phyloP scores from a whole-genome alignment of 75 land plant genomes.

The Sequoiadendron giganteum region DNA sequence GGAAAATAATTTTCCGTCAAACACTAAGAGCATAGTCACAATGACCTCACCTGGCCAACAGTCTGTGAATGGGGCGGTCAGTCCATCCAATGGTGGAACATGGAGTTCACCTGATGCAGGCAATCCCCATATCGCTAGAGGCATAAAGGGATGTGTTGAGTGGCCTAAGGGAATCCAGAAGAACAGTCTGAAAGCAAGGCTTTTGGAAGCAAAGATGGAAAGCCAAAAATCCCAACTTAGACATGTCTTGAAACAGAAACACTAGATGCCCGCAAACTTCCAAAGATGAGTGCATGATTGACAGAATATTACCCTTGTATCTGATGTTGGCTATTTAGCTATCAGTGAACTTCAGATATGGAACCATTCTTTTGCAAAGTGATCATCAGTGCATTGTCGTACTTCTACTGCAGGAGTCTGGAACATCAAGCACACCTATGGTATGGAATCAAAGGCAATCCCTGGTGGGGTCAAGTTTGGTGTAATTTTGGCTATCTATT shows the following conservation, averaged over 20 bases:
- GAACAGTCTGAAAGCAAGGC: conserved; percentile 64
- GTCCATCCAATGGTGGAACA: conserved; percentile 31
- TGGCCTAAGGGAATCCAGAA: conserved; percentile 50
- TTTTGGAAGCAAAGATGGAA: conserved; percentile 60
- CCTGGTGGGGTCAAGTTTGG: neutral
- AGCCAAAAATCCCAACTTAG: conserved; percentile 31
- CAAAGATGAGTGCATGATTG: neutral
- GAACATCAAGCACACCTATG: neutral
- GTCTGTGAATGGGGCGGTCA: conserved; percentile 28
- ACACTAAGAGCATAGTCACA: conserved; percentile 41
- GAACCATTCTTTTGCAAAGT: neutral
- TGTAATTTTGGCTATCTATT: neutral
- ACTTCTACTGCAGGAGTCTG: neutral
- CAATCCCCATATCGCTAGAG: conserved; percentile 53
- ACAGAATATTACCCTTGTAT: neutral
- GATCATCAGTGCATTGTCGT: neutral
- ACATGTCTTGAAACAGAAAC: conserved; percentile 43
- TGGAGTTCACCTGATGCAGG: conserved; percentile 70
- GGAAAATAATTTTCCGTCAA: conserved; percentile 30
- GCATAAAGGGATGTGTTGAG: conserved; percentile 78
- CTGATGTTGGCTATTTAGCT: neutral
- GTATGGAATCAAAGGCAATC: neutral
- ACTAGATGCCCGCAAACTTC: neutral
- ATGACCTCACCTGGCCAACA: conserved; percentile 41
- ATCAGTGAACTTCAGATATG: neutral